phyloP scores from a whole-genome alignment of 1,284 basidiomycete species.

The Somion occarium region DNA sequence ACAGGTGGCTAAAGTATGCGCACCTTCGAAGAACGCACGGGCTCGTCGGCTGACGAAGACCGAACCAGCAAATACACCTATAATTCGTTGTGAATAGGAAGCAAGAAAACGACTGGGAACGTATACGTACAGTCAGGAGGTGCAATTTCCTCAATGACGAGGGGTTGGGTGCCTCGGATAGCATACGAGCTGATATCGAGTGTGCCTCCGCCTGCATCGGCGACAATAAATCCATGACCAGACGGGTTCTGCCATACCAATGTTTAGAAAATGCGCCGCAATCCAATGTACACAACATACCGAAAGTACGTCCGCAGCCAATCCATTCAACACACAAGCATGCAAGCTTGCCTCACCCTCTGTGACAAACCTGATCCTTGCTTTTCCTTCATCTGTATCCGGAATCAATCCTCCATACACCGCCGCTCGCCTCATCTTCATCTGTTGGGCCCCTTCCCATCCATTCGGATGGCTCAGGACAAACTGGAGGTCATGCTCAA shows the following conservation, averaged over 20 bases:
- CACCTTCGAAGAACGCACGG: constrained; percentile 62
- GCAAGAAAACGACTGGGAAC: not conserved
- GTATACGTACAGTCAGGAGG: constrained; percentile 64
- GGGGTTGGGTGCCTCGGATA: constrained; percentile 58
- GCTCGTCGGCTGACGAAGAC: constrained; percentile 76
- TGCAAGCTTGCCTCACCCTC: constrained; percentile 79
- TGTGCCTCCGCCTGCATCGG: constrained; percentile 76
- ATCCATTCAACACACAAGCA: constrained; percentile 68
- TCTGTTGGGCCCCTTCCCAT: constrained; percentile 78
- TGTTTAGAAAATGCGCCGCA: no score
- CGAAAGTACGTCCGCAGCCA: constrained; percentile 68
- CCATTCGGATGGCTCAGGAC: constrained; percentile 77
- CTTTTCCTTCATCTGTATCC: constrained; percentile 64
- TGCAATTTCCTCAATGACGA: constrained; percentile 75
- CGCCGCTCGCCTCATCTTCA: constrained; percentile 67
- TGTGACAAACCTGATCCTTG: constrained; percentile 70
- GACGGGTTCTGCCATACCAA: constrained; percentile 60
- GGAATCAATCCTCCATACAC: constrained; percentile 63
- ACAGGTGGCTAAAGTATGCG: constrained; percentile 5
- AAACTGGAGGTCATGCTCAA: constrained; percentile 64
- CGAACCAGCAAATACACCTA: constrained; percentile 73
- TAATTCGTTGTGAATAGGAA: constrained; percentile 8
- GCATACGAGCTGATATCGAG: constrained; percentile 76
- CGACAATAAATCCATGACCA: constrained; percentile 70
- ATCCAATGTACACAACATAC: constrained; percentile 33